Percentiles rank a stretch among this genome's conserved stretches.
Conservation (phyloP, 1,284 basidiomycete species). For the Malassezia dermatis region DNA sequence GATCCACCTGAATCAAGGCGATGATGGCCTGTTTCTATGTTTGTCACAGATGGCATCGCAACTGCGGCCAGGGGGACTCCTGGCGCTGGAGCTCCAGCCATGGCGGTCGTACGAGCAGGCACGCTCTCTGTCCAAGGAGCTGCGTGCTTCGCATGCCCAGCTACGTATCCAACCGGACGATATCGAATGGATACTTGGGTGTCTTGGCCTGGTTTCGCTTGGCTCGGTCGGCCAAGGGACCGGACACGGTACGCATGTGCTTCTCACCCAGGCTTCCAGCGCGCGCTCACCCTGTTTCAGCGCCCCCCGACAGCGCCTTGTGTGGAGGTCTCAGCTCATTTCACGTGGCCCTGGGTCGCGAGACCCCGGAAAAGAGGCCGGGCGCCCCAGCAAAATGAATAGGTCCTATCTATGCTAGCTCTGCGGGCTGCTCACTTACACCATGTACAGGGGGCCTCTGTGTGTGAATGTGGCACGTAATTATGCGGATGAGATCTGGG, state of each 20-base stretch:
- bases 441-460: not conserved
- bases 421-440: not conserved
- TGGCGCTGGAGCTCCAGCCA: constrained; percentile 18
- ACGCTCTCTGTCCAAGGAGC: constrained; percentile 8
- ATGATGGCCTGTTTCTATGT: constrained; percentile 15
- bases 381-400: not conserved
- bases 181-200: constrained; percentile 1
- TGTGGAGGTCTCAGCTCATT: not conserved
- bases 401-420: not conserved
- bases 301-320: not conserved
- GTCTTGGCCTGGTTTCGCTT: not conserved
- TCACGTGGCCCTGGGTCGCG: constrained; percentile 11
- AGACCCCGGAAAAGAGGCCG: not conserved
- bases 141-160: constrained; percentile 7
- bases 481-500: constrained; percentile 27
- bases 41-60: constrained; percentile 4
- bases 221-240: constrained; percentile 5
- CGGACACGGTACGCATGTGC: constrained; percentile 5
- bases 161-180: constrained; percentile 12
- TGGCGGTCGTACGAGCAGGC: constrained; percentile 22
- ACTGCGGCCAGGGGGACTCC: constrained; percentile 12
- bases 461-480: not conserved
- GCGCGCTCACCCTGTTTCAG: constrained; percentile 2
- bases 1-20: constrained; percentile 18
- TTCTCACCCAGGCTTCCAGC: constrained; percentile 11